Conservation (phyloP, 75 land plant genomes). For the Selaginella tamariscina region DNA sequence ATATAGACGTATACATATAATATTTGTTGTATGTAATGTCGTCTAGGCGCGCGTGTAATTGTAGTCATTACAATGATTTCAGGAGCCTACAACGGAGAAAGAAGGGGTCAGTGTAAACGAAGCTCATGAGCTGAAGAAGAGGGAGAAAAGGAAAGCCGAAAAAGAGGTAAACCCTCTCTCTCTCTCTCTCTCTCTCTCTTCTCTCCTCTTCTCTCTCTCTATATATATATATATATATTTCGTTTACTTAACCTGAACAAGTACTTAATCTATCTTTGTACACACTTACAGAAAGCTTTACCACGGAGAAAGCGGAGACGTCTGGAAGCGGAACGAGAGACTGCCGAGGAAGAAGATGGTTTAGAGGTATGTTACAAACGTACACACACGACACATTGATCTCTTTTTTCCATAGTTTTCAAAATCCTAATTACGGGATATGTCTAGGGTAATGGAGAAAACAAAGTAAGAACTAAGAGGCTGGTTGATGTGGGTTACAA, state of each 20-base stretch:
- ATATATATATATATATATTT: too few relatives aligned
- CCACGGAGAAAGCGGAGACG: conserved; percentile 80
- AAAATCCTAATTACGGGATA: not conserved
- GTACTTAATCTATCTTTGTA: too few relatives aligned
- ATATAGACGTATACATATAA: not conserved
- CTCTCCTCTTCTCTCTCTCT: not conserved
- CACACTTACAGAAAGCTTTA: conserved; percentile 74
- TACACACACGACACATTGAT: conserved; percentile 19
- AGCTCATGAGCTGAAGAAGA: conserved; percentile 59
- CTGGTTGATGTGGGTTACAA: conserved; percentile 62
- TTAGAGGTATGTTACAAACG: conserved; percentile 2
- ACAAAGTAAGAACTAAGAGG: conserved; percentile 30
- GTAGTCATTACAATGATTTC: too few relatives aligned
- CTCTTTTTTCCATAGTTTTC: not conserved
- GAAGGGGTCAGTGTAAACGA: conserved; percentile 52
- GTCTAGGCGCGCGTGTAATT: not conserved
- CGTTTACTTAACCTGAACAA: too few relatives aligned
- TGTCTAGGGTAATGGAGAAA: conserved; percentile 17
- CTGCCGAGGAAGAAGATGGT: conserved; percentile 45
- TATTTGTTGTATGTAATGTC: not conserved
- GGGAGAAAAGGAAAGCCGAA: conserved; percentile 59
- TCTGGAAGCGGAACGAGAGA: conserved; percentile 68
- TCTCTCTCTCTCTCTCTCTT: not conserved
- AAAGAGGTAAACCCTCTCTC: conserved; percentile 39
- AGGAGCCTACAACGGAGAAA: conserved; percentile 29